Evolutionary conservation across 257 asterid genomes (phyloP).

Genomic region (Cinchona pubescens): DNA sequence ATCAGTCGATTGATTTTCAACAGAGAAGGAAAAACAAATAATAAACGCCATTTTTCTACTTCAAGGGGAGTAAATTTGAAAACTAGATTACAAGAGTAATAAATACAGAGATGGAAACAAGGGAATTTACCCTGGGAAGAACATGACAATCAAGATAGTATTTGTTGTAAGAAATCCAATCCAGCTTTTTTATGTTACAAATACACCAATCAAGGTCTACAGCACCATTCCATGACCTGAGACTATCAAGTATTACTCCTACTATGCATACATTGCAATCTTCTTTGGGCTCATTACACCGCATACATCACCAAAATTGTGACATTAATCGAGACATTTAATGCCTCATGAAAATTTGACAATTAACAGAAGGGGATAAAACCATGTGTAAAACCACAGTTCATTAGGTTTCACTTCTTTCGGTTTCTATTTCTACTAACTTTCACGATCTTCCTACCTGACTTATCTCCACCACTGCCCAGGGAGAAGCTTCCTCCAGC

Average conservation of each 20-base stretch:
- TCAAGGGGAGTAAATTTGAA: not conserved
- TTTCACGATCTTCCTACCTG: constrained; percentile 47
- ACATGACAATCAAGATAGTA: not conserved
- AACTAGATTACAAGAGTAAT: not conserved
- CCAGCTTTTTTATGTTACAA: constrained; percentile 15
- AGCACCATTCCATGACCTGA: constrained; percentile 5
- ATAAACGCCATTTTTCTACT: not conserved
- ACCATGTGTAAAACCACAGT: constrained; percentile 1
- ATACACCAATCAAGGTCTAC: constrained; percentile 14
- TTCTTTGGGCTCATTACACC: constrained; percentile 12
- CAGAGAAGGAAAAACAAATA: no score
- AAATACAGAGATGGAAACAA: not conserved
- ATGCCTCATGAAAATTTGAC: constrained; percentile 23
- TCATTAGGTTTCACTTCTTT: constrained; percentile 37
- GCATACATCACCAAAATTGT: constrained; percentile 22
- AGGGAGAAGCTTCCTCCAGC: constrained; percentile 75
- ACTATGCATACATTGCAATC: constrained; percentile 18
- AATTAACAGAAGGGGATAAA: not conserved
- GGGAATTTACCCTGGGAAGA: not conserved
- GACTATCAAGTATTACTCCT: not conserved
- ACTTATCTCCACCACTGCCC: constrained; percentile 61
- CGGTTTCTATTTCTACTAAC: constrained; percentile 47
- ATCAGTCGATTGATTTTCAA: not conserved
- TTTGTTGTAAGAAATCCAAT: not conserved
- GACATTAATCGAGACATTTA: constrained; percentile 20